A percentile compares a stretch with the other conserved stretches of the same genome.
phyloP scores from a whole-genome alignment of 495 filamentous ascomycete genomes.

The Stereocaulon alpinum region DNA sequence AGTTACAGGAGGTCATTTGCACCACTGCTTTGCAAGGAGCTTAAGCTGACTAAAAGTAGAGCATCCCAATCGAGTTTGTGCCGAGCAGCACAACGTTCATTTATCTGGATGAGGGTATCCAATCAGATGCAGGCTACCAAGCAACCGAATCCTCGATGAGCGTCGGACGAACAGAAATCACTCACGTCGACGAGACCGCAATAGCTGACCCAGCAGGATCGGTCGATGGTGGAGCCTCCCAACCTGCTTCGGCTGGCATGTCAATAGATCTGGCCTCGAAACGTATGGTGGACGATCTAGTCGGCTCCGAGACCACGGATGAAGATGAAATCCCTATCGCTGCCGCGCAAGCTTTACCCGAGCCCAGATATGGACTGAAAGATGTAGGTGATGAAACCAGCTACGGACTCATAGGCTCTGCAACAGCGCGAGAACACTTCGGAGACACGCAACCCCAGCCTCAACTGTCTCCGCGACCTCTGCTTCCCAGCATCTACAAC shows the following conservation, averaged over 20 bases:
- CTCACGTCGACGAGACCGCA: conserved; percentile 27
- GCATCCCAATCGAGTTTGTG: conserved; percentile 37
- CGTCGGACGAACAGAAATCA: conserved; percentile 39
- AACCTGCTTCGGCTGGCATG: conserved; percentile 38
- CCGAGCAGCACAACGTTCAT: conserved; percentile 41
- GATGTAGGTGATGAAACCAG: conserved; percentile 14
- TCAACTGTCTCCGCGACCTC: conserved; percentile 19
- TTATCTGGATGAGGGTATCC: conserved; percentile 46
- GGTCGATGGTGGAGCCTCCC: conserved; percentile 29
- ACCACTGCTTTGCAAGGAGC: conserved; percentile 1
- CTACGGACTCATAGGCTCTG: conserved; percentile 15
- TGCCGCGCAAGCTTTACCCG: conserved; percentile 25
- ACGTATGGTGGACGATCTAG: conserved; percentile 47
- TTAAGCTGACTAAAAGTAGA: conserved; percentile 20
- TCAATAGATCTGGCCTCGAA: conserved; percentile 27
- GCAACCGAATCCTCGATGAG: conserved; percentile 26
- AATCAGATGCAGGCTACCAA: conserved; percentile 27
- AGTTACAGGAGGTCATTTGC: conserved; percentile 40
- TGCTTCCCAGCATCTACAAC: conserved; percentile 40
- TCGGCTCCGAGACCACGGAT: conserved; percentile 45
- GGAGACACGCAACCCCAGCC: conserved; percentile 13
- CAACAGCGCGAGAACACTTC: conserved; percentile 12
- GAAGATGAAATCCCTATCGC: conserved; percentile 25
- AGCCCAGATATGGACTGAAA: neutral
- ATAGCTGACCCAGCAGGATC: conserved; percentile 27